Conservation (phyloP, 2,329 filamentous ascomycete genomes). For the Fusarium sp. region DNA sequence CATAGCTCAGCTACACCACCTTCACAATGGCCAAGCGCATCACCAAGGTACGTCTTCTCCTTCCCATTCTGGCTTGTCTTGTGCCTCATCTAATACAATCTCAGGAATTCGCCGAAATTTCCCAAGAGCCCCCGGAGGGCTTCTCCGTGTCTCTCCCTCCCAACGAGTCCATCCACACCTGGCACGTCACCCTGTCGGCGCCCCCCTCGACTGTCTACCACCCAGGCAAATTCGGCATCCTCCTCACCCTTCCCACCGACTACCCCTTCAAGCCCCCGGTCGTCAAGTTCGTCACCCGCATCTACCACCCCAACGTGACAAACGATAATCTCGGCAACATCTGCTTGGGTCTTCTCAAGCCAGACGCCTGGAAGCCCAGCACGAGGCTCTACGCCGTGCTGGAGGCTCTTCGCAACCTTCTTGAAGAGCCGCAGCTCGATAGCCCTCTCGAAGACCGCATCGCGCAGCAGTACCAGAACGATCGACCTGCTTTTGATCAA, state of each 20-base stretch:
- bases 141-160: slow-evolving; percentile 60
- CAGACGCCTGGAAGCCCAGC: slow-evolving; percentile 92
- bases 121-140: slow-evolving; percentile 57
- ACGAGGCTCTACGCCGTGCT: slow-evolving; percentile 81
- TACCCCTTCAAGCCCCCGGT: slow-evolving; percentile 92
- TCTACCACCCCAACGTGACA: slow-evolving; percentile 95
- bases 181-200: slow-evolving; percentile 62
- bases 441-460: slow-evolving; percentile 89
- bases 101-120: slow-evolving; percentile 67
- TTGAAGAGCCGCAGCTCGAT: slow-evolving; percentile 85
- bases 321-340: slow-evolving; percentile 87
- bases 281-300: slow-evolving; percentile 84
- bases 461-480: slow-evolving; percentile 82
- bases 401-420: slow-evolving; percentile 77
- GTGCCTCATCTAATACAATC: slow-evolving; percentile 8
- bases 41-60: slow-evolving; percentile 51
- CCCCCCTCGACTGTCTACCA: slow-evolving; percentile 60
- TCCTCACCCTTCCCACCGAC: slow-evolving; percentile 77
- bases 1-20: background rate
- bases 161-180: slow-evolving; percentile 62
- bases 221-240: slow-evolving; percentile 79
- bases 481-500: slow-evolving; percentile 77
- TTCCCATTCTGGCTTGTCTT: background rate
- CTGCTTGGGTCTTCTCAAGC: slow-evolving; percentile 84
- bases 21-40: slow-evolving; percentile 59